Conservation (phyloP, 495 filamentous ascomycete genomes). For the Xylaria cubensis region DNA sequence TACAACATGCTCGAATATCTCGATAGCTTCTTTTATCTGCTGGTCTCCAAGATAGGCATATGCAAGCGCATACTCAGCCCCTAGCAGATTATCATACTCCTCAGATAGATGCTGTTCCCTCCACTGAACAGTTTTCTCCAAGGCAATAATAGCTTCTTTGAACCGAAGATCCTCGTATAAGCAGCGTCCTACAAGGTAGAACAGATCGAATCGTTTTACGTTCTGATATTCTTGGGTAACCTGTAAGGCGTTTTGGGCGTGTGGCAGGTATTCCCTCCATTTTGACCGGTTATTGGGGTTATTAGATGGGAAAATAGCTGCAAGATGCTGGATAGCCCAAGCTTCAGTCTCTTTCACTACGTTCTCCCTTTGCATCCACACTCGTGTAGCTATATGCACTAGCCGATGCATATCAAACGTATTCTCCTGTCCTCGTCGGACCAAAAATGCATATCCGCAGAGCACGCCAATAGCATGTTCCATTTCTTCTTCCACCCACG, state of each 20-base stretch:
- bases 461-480: constrained; percentile 44
- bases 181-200: constrained; percentile 27
- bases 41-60: constrained; percentile 36
- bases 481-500: constrained; percentile 29
- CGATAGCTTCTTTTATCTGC: constrained; percentile 36
- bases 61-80: constrained; percentile 41
- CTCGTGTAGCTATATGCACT: constrained; percentile 52
- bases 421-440: constrained; percentile 31
- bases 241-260: constrained; percentile 36
- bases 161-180: constrained; percentile 34
- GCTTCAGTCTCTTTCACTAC: constrained; percentile 21
- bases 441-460: constrained; percentile 44
- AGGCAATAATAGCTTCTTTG: constrained; percentile 40
- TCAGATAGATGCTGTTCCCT: constrained; percentile 27
- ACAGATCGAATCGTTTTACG: constrained; percentile 30
- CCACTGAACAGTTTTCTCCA: constrained; percentile 37
- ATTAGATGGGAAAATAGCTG: constrained; percentile 26
- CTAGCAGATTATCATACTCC: constrained; percentile 38
- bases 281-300: constrained; percentile 25
- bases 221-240: constrained; percentile 23
- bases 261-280: constrained; percentile 42
- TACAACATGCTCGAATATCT: constrained; percentile 43
- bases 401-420: constrained; percentile 52
- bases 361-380: constrained; percentile 39
- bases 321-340: constrained; percentile 35